Percentiles rank a stretch among this genome's conserved stretches.
phyloP scores from a whole-genome alignment of 2,329 filamentous ascomycete genomes.

The Fusarium temperatum region DNA sequence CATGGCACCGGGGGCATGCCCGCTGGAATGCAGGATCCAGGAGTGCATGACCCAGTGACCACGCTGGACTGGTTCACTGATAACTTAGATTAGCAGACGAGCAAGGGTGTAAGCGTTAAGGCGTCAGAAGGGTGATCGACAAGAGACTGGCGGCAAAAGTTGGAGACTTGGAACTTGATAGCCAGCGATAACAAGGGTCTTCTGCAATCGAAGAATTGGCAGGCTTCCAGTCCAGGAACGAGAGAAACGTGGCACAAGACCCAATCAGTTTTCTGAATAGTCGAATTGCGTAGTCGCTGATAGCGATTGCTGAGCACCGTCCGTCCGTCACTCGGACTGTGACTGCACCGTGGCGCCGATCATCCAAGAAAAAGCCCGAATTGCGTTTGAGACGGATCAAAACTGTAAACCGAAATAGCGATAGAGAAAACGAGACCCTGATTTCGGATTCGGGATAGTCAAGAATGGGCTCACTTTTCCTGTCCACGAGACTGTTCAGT shows the following conservation, averaged over 20 bases:
- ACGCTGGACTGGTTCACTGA: slow-evolving; percentile 22
- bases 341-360: slow-evolving; percentile 13
- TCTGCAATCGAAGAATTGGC: slow-evolving; percentile 24
- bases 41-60: slow-evolving; percentile 38
- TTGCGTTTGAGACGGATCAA: slow-evolving; percentile 12
- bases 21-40: slow-evolving; percentile 42
- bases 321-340: background rate
- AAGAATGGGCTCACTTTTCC: slow-evolving; percentile 23
- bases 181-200: slow-evolving; percentile 11
- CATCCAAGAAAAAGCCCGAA: slow-evolving; percentile 19
- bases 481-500: slow-evolving; percentile 19
- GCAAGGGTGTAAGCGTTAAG: slow-evolving; percentile 20
- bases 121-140: slow-evolving; percentile 26
- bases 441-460: slow-evolving; percentile 21
- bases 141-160: slow-evolving; percentile 29
- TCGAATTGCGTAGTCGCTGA: slow-evolving; percentile 22
- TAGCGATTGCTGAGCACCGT: background rate
- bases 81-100: slow-evolving; percentile 28
- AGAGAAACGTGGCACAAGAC: slow-evolving; percentile 8
- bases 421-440: slow-evolving; percentile 14
- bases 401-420: slow-evolving; percentile 23
- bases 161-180: slow-evolving; percentile 33
- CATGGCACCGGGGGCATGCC: background rate
- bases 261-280: slow-evolving; percentile 14
- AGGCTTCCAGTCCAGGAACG: slow-evolving; percentile 23